Conservation (phyloP, 2,329 filamentous ascomycete genomes). For the Hysterium pulicare region DNA sequence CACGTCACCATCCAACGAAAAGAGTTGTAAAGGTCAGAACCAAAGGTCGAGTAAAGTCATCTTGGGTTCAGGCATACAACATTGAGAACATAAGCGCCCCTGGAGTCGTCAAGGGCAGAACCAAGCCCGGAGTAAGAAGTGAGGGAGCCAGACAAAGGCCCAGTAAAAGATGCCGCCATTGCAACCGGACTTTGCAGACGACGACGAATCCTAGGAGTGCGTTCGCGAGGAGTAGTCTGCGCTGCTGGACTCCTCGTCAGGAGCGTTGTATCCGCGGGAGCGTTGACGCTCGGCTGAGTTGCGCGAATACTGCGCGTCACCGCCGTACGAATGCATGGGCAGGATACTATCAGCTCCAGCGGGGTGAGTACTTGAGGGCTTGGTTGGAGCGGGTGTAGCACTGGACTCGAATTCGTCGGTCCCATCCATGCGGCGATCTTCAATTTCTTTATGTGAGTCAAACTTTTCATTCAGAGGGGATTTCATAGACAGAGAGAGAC, state of each 20-base stretch:
- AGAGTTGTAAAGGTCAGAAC: too few species aligned
- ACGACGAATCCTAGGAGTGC: slow-evolving; percentile 17
- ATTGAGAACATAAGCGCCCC: not conserved
- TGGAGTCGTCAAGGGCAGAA: slow-evolving; percentile 25
- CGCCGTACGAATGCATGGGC: not conserved
- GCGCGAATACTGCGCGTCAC: slow-evolving; percentile 1
- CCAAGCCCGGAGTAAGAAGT: slow-evolving; percentile 30
- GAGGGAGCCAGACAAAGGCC: slow-evolving; percentile 31
- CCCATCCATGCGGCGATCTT: slow-evolving; percentile 25
- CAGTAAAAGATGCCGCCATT: slow-evolving; percentile 26
- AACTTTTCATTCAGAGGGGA: not conserved
- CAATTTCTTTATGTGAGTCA: slow-evolving; percentile 12
- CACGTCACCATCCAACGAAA: too few species aligned
- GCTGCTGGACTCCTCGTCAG: slow-evolving; percentile 3
- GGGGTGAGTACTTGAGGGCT: not conserved
- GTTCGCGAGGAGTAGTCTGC: slow-evolving; percentile 11
- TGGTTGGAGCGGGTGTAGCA: slow-evolving; percentile 11
- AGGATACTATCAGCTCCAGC: not conserved
- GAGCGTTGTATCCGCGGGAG: not conserved
- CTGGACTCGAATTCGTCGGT: slow-evolving; percentile 22
- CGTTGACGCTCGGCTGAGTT: not conserved
- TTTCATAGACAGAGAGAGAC: not conserved
- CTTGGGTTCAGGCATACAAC: too few species aligned
- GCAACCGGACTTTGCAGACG: slow-evolving; percentile 20
- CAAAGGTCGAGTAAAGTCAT: too few species aligned